These are phyloP conservation scores for Mimosa bimucronata DNA, from an alignment of 306 rosid genomes.

Conservation along the genomic window DNA sequence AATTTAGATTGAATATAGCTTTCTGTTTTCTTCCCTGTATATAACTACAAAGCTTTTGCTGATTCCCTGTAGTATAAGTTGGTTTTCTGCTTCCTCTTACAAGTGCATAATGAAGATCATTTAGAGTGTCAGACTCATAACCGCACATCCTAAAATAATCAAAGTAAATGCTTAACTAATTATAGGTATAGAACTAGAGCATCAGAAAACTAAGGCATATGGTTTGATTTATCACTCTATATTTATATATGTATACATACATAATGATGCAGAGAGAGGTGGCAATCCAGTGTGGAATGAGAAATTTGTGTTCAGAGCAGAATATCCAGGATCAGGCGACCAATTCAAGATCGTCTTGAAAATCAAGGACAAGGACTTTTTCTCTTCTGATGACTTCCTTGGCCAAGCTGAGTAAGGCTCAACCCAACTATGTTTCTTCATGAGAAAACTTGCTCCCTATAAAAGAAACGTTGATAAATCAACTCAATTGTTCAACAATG, in stretches of 20 bases:
- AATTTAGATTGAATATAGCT: neutral
- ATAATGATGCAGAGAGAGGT: constrained; percentile 64
- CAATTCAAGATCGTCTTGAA: constrained; percentile 67
- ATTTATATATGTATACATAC: neutral
- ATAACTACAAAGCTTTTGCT: neutral
- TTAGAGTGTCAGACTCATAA: neutral
- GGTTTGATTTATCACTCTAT: neutral
- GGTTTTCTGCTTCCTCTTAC: neutral
- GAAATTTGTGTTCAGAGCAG: constrained; percentile 68
- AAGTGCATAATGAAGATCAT: neutral
- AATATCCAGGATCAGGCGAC: constrained; percentile 79
- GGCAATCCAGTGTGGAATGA: constrained; percentile 79
- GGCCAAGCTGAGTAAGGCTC: constrained; percentile 70
- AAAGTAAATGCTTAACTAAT: neutral
- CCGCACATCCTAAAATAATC: neutral
- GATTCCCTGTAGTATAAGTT: neutral
- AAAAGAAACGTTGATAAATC: neutral
- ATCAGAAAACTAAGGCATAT: neutral
- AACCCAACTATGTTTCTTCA: neutral
- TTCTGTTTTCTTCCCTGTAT: neutral
- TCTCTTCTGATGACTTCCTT: constrained; percentile 69
- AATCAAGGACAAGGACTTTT: constrained; percentile 80
- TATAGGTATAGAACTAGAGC: neutral
- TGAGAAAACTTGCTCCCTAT: neutral
- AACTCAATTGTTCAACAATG: neutral